Conservation (phyloP, 164 flowering plant species). For the Malania oleifera region DNA sequence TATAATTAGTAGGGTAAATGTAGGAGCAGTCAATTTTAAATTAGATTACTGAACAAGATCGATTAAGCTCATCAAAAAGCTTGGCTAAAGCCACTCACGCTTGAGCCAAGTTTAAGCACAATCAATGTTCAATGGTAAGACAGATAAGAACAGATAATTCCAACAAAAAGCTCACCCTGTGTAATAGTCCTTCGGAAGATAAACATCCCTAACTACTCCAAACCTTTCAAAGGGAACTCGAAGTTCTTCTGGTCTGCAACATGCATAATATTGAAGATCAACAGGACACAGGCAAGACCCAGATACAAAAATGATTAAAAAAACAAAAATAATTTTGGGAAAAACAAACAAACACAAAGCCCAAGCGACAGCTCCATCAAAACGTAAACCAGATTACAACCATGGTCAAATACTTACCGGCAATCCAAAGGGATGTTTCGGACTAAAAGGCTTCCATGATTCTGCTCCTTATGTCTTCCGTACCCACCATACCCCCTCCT, state of each 20-base stretch:
- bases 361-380: not conserved
- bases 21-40: not conserved
- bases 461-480: conserved; percentile 62
- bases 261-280: not conserved
- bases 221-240: conserved; percentile 76
- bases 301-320: not conserved
- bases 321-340: not conserved
- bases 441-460: conserved; percentile 75
- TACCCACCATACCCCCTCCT: conserved; percentile 58
- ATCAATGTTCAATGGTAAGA: not conserved
- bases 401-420: conserved; percentile 36
- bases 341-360: not conserved
- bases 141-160: not conserved
- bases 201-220: conserved; percentile 79
- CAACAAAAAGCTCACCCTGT: conserved; percentile 52
- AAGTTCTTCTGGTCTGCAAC: conserved; percentile 72
- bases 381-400: not conserved
- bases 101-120: not conserved
- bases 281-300: not conserved
- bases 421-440: conserved; percentile 77
- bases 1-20: too few relatives aligned
- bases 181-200: conserved; percentile 76
- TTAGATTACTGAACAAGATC: not conserved
- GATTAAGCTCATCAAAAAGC: too few relatives aligned
- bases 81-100: not conserved